Percentiles rank a stretch among this genome's conserved stretches.
These are phyloP conservation scores for Ganoderma resinaceum DNA, from an alignment of 1,284 basidiomycete genomes.

Conservation along the genomic window DNA sequence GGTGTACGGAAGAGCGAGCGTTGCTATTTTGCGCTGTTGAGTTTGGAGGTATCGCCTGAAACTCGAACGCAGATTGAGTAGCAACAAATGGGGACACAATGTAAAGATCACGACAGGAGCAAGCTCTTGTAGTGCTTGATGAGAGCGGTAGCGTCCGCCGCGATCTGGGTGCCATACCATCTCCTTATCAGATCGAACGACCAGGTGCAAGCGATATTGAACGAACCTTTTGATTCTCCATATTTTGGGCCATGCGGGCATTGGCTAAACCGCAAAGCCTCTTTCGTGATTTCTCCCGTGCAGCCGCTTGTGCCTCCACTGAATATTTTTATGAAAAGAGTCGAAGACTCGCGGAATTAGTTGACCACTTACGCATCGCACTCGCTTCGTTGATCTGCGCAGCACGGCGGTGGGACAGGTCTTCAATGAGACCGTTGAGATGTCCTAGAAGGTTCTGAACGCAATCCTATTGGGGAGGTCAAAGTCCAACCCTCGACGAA, in stretches of 20 bases:
- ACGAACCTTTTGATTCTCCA: conserved; percentile 51
- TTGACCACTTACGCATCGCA: conserved; percentile 42
- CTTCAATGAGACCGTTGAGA: conserved; percentile 44
- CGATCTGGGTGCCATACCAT: conserved; percentile 41
- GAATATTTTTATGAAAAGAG: background rate
- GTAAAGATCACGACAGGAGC: conserved; percentile 37
- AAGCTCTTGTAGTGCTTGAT: conserved; percentile 55
- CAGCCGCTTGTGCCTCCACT: conserved; percentile 45
- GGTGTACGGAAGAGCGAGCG: background rate
- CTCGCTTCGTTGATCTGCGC: conserved; percentile 45
- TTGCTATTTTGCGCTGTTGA: background rate
- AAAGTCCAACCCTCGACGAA: no score
- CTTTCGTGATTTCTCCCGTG: conserved; percentile 46
- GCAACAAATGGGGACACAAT: background rate
- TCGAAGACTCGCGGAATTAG: background rate
- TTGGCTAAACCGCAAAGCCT: conserved; percentile 46
- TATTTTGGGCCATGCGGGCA: conserved; percentile 45
- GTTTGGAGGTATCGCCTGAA: background rate
- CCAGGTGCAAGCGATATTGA: background rate
- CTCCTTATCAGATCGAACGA: background rate
- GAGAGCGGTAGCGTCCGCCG: conserved; percentile 48
- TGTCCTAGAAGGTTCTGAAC: conserved; percentile 40
- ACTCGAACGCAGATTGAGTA: background rate
- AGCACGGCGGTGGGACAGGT: conserved; percentile 44
- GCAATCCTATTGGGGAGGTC: conserved; percentile 38